Evolutionary conservation across 2,329 filamentous ascomycete genomes (phyloP).

Genomic region (Monosporascus sp.): DNA sequence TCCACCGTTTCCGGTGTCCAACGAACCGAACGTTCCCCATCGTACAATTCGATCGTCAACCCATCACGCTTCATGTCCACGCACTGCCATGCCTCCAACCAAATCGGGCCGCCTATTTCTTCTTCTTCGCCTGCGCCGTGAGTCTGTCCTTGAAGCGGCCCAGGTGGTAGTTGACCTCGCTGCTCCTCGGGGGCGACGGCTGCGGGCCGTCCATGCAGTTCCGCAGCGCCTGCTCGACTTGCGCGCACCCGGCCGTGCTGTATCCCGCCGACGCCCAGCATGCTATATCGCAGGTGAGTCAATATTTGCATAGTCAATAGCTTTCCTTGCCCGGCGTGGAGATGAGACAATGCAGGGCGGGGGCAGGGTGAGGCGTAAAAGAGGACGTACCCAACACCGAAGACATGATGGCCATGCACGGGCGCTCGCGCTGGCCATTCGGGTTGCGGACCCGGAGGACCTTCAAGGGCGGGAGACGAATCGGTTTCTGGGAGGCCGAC

Average conservation of each 20-base stretch:
- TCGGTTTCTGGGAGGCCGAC: conserved; percentile 42
- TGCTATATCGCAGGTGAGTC: conserved; percentile 39
- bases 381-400: conserved; percentile 45
- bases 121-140: conserved; percentile 53
- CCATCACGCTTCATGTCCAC: neutral
- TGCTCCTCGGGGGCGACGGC: conserved; percentile 53
- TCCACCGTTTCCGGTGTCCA: too few species aligned
- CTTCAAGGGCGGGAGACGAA: conserved; percentile 53
- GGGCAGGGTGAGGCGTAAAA: too few species aligned
- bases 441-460: conserved; percentile 49
- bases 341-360: too few species aligned
- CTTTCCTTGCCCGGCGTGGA: too few species aligned
- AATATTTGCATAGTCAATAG: too few species aligned
- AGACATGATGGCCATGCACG: conserved; percentile 52
- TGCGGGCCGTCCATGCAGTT: conserved; percentile 74
- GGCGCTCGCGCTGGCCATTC: conserved; percentile 43
- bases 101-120: conserved; percentile 12
- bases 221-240: conserved; percentile 55
- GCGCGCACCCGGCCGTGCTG: conserved; percentile 52
- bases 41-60: too few species aligned
- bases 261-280: conserved; percentile 81
- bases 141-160: conserved; percentile 68
- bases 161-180: conserved; percentile 87
- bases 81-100: neutral
- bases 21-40: too few species aligned